Conservation (phyloP, 208 protist genomes). For the Leptomonas pyrrhocoris region DNA sequence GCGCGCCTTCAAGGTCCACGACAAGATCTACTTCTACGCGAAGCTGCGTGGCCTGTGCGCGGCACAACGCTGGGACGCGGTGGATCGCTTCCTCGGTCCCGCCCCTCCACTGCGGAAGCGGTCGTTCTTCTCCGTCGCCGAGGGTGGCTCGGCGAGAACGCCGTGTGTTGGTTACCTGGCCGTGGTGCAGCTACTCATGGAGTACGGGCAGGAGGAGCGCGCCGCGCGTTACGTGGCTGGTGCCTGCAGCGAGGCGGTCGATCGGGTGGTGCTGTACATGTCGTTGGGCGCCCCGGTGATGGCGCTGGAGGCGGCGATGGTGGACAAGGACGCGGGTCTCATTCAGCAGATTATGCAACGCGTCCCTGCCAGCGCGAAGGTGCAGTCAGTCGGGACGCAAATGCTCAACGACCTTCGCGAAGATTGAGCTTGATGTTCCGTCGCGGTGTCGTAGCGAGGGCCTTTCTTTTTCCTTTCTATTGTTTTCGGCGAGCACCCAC, state of each 20-base stretch:
- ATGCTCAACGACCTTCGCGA: conserved; percentile 31
- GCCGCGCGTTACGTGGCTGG: conserved; percentile 47
- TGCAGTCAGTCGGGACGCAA: conserved; percentile 29
- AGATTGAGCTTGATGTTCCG: neutral
- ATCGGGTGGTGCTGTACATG: conserved; percentile 59
- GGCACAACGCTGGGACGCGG: conserved; percentile 29
- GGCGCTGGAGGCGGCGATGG: conserved; percentile 57
- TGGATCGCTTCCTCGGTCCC: conserved; percentile 37
- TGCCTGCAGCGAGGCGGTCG: conserved; percentile 32
- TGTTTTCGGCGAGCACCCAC: no score
- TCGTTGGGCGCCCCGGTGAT: conserved; percentile 36
- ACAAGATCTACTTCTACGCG: conserved; percentile 38
- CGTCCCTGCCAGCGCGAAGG: conserved; percentile 24
- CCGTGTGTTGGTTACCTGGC: conserved; percentile 37
- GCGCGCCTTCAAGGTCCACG: conserved; percentile 30
- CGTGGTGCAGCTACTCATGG: conserved; percentile 40
- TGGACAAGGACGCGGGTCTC: conserved; percentile 30
- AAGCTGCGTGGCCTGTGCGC: conserved; percentile 45
- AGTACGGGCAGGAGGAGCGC: conserved; percentile 32
- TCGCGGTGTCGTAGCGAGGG: neutral
- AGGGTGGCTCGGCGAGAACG: neutral
- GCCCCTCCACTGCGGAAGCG: conserved; percentile 30
- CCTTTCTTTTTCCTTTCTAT: neutral
- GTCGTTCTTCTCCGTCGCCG: conserved; percentile 28
- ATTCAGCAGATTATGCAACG: conserved; percentile 55